Conservation (phyloP, 257 asterid genomes). For the Solanum appendiculatum region DNA sequence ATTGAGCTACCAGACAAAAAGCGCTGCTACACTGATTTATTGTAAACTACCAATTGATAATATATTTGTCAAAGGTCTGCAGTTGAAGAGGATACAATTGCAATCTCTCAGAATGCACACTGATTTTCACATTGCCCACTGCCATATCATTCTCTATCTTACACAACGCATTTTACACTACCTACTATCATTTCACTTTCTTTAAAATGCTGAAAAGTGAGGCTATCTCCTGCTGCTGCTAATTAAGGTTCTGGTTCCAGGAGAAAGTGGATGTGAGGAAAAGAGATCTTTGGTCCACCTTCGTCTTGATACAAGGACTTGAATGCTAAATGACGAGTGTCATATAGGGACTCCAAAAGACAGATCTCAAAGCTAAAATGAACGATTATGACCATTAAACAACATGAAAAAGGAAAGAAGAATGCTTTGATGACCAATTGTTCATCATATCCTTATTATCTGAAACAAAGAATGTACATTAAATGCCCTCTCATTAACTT, state of each 20-base stretch:
- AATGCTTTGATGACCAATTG: neutral
- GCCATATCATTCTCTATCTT: neutral
- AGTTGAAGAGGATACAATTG: neutral
- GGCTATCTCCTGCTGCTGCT: neutral
- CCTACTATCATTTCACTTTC: neutral
- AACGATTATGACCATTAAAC: neutral
- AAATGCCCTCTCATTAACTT: neutral
- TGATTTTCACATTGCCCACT: neutral
- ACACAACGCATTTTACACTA: neutral
- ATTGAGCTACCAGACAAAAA: neutral
- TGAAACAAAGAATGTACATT: neutral
- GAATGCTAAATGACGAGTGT: neutral
- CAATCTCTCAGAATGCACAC: neutral
- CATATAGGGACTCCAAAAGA: neutral
- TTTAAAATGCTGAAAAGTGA: neutral
- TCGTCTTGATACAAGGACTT: neutral
- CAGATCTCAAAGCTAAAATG: neutral
- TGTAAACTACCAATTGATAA: neutral
- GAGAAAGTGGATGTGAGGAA: neutral
- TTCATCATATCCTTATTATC: neutral
- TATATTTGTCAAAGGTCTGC: neutral
- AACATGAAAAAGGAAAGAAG: neutral
- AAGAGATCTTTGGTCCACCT: neutral
- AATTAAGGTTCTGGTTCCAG: neutral
- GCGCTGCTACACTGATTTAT: neutral